Evolutionary conservation across 2,329 filamentous ascomycete species (phyloP).

Genomic region (Penicillium sp.): DNA sequence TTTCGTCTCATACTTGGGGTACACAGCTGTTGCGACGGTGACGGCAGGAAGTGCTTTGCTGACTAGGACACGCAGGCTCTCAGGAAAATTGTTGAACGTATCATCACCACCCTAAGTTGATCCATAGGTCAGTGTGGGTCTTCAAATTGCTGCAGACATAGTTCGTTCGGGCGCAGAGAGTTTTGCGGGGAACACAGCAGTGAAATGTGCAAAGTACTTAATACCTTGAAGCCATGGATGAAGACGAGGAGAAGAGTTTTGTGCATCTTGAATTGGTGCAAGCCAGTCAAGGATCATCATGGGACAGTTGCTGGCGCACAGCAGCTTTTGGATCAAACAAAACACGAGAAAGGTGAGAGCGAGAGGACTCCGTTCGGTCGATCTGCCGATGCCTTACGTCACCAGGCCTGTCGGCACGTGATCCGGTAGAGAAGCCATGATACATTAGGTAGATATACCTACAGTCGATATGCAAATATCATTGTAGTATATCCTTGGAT

Average conservation of each 20-base stretch:
- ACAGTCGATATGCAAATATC: slow-evolving; percentile 3
- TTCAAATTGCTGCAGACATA: neutral
- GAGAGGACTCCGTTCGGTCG: slow-evolving; percentile 2
- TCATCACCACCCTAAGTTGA: slow-evolving; percentile 46
- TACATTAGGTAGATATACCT: no score
- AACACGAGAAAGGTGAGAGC: neutral
- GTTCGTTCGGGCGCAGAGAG: neutral
- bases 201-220: slow-evolving; percentile 4
- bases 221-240: slow-evolving; percentile 51
- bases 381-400: slow-evolving; percentile 3
- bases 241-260: slow-evolving; percentile 49
- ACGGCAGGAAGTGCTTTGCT: slow-evolving; percentile 45
- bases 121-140: slow-evolving; percentile 4
- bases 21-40: slow-evolving; percentile 42
- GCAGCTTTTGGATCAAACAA: neutral
- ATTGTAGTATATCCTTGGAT: neutral
- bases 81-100: slow-evolving; percentile 49
- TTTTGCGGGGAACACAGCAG: slow-evolving; percentile 5
- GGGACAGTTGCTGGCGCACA: slow-evolving; percentile 1
- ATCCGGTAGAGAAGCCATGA: no score
- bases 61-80: slow-evolving; percentile 42
- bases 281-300: slow-evolving; percentile 6
- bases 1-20: slow-evolving; percentile 51
- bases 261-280: slow-evolving; percentile 33
- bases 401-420: no score